phyloP scores from a whole-genome alignment of 2,329 filamentous ascomycete genomes.

The Huntiella omanensis region DNA sequence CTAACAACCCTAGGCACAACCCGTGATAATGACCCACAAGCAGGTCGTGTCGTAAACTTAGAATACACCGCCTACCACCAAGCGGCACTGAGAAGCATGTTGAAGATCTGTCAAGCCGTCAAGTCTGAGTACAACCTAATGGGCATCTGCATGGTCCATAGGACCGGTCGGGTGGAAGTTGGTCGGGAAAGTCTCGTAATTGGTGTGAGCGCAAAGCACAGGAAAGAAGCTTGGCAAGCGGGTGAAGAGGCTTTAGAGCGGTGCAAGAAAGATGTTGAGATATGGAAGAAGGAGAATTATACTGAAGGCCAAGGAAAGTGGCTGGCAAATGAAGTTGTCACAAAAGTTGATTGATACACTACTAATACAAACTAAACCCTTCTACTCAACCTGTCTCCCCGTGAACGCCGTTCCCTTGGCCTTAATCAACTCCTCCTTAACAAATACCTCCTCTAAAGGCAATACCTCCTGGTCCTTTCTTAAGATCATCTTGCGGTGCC shows the following conservation, averaged over 20 bases:
- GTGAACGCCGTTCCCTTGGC: conserved; percentile 3
- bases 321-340: conserved; percentile 70
- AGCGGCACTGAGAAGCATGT: conserved; percentile 50
- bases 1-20: conserved; percentile 43
- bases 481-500: conserved; percentile 58
- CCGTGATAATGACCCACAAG: conserved; percentile 33
- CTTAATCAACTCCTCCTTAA: conserved; percentile 5
- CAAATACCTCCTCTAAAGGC: conserved; percentile 14
- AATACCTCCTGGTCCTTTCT: conserved; percentile 19
- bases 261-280: conserved; percentile 74
- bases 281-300: conserved; percentile 92
- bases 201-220: conserved; percentile 65
- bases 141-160: conserved; percentile 64
- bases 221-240: conserved; percentile 68
- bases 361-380: not conserved
- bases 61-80: conserved; percentile 58
- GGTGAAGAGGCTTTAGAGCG: conserved; percentile 78
- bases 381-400: conserved; percentile 7
- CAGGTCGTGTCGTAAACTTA: conserved; percentile 42
- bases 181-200: conserved; percentile 89
- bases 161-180: conserved; percentile 69
- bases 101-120: conserved; percentile 40
- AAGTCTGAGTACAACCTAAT: conserved; percentile 43
- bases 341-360: conserved; percentile 24
- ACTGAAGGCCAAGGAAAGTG: conserved; percentile 59